phyloP scores from a whole-genome alignment of 2,329 filamentous ascomycete genomes.

The Tolypocladium capitatum region DNA sequence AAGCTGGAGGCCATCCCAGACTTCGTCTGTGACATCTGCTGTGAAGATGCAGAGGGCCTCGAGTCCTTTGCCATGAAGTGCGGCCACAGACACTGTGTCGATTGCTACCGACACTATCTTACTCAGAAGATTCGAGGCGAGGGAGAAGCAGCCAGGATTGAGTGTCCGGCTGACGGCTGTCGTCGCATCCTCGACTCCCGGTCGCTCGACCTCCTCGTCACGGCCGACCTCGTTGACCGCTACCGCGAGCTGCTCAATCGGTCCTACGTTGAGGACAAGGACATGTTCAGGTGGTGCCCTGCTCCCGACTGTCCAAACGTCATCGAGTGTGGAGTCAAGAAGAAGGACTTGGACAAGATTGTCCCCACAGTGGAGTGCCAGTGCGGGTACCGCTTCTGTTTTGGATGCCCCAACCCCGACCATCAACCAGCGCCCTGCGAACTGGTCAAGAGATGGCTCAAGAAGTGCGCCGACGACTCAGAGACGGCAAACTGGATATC shows the following conservation, averaged over 20 bases:
- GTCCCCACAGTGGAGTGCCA: constrained; percentile 83
- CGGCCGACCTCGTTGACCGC: constrained; percentile 40
- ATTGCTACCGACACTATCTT: constrained; percentile 87
- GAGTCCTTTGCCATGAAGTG: constrained; percentile 90
- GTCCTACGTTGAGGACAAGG: constrained; percentile 95
- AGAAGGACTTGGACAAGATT: constrained; percentile 69
- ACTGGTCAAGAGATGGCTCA: constrained; percentile 87
- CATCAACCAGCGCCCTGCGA: constrained; percentile 89
- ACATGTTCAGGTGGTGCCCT: constrained; percentile 92
- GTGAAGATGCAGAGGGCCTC: constrained; percentile 67
- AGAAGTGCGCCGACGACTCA: constrained; percentile 96
- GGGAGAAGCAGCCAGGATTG: constrained; percentile 86
- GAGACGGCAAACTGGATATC: constrained; percentile 99
- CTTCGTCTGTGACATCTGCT: constrained; percentile 93
- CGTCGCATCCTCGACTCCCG: constrained; percentile 83
- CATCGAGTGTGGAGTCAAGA: constrained; percentile 76
- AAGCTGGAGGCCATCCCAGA: constrained; percentile 58
- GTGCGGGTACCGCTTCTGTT: constrained; percentile 84
- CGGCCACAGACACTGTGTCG: constrained; percentile 81
- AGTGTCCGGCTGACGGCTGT: constrained; percentile 81
- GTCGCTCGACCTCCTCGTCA: constrained; percentile 66
- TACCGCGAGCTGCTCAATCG: constrained; percentile 81
- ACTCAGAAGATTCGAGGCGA: constrained; percentile 89
- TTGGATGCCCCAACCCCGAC: constrained; percentile 79
- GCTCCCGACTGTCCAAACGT: constrained; percentile 95